These are phyloP conservation scores for Fragaria vesca DNA, from an alignment of 306 rosid species.

Conservation along the genomic window DNA sequence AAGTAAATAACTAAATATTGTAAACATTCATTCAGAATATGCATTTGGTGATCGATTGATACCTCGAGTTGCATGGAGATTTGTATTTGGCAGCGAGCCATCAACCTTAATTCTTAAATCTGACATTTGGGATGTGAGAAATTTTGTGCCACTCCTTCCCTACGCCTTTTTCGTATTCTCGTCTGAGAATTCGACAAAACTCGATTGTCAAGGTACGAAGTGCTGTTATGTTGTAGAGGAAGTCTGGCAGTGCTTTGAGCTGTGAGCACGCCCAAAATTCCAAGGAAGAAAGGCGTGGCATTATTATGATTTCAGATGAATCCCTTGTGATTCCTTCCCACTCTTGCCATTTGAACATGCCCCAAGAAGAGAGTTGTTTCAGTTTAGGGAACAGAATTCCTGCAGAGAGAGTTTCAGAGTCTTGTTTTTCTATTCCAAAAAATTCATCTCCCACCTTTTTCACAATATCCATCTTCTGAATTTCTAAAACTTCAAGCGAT, in stretches of 20 bases:
- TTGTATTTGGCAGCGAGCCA: too few relatives aligned
- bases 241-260: neutral
- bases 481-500: neutral
- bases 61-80: neutral
- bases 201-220: neutral
- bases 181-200: neutral
- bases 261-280: rapidly evolving
- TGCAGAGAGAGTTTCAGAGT: neutral
- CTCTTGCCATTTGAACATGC: neutral
- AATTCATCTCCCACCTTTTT: constrained; percentile 10
- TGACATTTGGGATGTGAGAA: neutral
- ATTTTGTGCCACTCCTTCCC: neutral
- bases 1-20: too few relatives aligned
- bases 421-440: neutral
- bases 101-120: too few relatives aligned
- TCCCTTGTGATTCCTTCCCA: neutral
- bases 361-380: rapidly evolving
- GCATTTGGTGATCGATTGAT: neutral
- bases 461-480: neutral
- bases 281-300: neutral
- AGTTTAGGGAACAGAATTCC: neutral
- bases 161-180: neutral
- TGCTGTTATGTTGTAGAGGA: neutral
- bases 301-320: neutral
- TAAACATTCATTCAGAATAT: neutral